Percentiles rank a stretch among this genome's conserved stretches.
Conservation (phyloP, 2,329 filamentous ascomycete species). For the Exophiala viscosa region DNA sequence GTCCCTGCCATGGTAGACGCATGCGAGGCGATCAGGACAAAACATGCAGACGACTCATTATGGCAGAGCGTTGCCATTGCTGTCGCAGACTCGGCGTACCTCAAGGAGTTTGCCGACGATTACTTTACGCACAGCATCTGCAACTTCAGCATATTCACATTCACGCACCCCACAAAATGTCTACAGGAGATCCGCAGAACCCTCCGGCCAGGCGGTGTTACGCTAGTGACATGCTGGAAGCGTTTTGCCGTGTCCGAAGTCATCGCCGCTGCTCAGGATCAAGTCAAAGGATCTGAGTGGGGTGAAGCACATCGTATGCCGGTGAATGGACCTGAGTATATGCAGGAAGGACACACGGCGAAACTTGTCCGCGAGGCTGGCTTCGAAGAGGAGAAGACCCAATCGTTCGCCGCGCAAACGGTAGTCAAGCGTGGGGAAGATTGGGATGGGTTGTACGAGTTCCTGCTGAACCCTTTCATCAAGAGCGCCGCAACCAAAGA, state of each 20-base stretch:
- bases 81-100: conserved; percentile 1
- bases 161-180: conserved; percentile 3
- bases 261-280: conserved; percentile 4
- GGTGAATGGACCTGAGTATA: conserved; percentile 5
- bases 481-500: not conserved
- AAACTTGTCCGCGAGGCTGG: conserved; percentile 3
- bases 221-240: conserved; percentile 2
- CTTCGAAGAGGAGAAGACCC: not conserved
- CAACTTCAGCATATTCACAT: conserved; percentile 15
- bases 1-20: conserved; percentile 23
- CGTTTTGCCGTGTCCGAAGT: conserved; percentile 1
- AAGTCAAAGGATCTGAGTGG: conserved; percentile 3
- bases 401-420: not conserved
- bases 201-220: conserved; percentile 39
- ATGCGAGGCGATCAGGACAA: not conserved
- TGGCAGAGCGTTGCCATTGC: not conserved
- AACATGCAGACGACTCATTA: not conserved
- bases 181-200: conserved; percentile 31
- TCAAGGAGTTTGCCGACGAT: not conserved
- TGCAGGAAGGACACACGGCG: not conserved
- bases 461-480: not conserved
- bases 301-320: not conserved
- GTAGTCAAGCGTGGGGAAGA: not conserved
- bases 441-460: conserved; percentile 4
- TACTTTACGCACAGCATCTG: conserved; percentile 9